phyloP scores from a whole-genome alignment of 208 protist genomes.

The Trypanosoma melophagium region DNA sequence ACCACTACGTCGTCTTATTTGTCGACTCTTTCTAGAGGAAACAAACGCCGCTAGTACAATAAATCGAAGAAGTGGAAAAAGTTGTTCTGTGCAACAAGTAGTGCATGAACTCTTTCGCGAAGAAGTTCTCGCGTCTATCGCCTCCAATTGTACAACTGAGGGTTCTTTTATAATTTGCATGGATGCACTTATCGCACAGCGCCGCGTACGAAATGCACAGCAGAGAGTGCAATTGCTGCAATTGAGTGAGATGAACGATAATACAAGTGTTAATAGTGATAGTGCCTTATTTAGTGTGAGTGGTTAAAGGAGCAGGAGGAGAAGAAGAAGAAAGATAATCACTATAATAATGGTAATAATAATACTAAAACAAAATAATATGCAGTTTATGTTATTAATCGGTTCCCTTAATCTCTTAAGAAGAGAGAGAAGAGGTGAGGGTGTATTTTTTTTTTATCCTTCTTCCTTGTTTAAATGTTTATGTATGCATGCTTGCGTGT shows the following conservation, averaged over 20 bases:
- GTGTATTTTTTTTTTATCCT: not conserved
- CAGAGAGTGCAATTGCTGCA: slow-evolving; percentile 16
- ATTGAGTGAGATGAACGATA: slow-evolving; percentile 27
- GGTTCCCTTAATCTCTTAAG: too few species aligned
- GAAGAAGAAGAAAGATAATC: not conserved
- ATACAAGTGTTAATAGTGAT: not conserved
- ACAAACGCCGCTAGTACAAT: not conserved
- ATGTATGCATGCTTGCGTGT: not conserved
- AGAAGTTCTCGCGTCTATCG: slow-evolving; percentile 61
- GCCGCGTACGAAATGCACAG: not conserved
- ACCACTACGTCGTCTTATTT: slow-evolving; percentile 34
- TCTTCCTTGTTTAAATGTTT: not conserved
- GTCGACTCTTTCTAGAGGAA: slow-evolving; percentile 40
- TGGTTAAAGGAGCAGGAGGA: not conserved
- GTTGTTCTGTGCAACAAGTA: not conserved
- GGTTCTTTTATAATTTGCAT: slow-evolving; percentile 33
- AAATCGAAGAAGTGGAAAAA: not conserved
- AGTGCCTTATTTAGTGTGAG: too few species aligned
- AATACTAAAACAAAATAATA: not conserved
- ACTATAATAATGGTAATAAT: too few species aligned
- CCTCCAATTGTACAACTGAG: slow-evolving; percentile 59
- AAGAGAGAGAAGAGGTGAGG: too few species aligned
- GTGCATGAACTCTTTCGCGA: slow-evolving; percentile 35
- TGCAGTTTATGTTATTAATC: too few species aligned
- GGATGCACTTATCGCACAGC: slow-evolving; percentile 23